A percentile compares a stretch with the other conserved stretches of the same genome.
Conservation (phyloP, 2,329 filamentous ascomycete species). For the Tolypocladium amazonense region DNA sequence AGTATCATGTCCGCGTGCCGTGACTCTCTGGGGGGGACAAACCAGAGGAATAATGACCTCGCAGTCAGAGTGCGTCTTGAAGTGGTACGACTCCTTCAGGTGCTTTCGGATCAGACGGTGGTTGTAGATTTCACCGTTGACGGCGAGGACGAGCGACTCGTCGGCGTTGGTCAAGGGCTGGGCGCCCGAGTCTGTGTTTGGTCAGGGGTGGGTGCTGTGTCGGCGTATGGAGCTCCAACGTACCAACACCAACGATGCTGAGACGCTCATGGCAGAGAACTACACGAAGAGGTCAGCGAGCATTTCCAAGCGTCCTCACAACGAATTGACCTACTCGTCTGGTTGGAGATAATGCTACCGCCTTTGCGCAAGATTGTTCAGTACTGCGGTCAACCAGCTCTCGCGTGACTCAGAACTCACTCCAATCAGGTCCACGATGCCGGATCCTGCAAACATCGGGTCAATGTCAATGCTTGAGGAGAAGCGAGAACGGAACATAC, state of each 20-base stretch:
- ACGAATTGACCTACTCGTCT: slow-evolving; percentile 62
- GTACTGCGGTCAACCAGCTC: neutral
- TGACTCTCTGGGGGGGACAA: slow-evolving; percentile 24
- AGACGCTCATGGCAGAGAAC: slow-evolving; percentile 95
- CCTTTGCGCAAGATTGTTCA: slow-evolving; percentile 36
- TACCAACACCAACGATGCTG: slow-evolving; percentile 94
- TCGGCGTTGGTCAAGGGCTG: slow-evolving; percentile 93
- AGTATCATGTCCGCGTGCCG: neutral
- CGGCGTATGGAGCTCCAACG: slow-evolving; percentile 20
- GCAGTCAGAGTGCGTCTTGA: slow-evolving; percentile 98
- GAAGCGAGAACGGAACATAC: slow-evolving; percentile 42
- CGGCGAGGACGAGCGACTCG: slow-evolving; percentile 76
- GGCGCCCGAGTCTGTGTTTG: slow-evolving; percentile 68
- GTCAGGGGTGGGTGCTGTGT: slow-evolving; percentile 7
- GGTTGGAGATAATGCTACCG: slow-evolving; percentile 79
- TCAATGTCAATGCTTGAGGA: slow-evolving; percentile 3
- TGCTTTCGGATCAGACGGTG: slow-evolving; percentile 87
- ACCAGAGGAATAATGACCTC: slow-evolving; percentile 98
- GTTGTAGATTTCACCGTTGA: slow-evolving; percentile 99
- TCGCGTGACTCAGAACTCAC: slow-evolving; percentile 43
- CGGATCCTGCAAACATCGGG: slow-evolving; percentile 52
- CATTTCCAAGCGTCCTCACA: neutral
- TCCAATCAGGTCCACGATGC: slow-evolving; percentile 97
- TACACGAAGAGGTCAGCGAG: slow-evolving; percentile 27
- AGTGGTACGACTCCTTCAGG: slow-evolving; percentile 76